Conservation (phyloP, 257 asterid species). For the Solanum okadae region DNA sequence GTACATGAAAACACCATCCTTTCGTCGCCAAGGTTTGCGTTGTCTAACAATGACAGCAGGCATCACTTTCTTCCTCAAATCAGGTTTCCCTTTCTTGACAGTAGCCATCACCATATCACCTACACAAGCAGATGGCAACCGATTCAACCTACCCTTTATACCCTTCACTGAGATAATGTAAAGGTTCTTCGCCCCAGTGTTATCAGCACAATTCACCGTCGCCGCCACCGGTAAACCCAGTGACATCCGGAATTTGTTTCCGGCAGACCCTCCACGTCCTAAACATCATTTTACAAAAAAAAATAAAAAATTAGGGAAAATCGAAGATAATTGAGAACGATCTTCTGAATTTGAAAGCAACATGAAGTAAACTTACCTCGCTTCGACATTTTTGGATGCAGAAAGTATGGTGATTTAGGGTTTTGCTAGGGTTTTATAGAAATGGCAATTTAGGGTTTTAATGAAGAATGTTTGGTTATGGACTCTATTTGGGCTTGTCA, state of each 20-base stretch:
- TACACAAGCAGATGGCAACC: slow-evolving; percentile 62
- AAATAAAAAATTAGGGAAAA: too few relatives aligned
- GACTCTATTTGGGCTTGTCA: background rate
- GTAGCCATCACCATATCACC: slow-evolving; percentile 75
- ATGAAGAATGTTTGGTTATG: background rate
- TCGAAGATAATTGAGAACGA: background rate
- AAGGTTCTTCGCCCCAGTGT: slow-evolving; percentile 44
- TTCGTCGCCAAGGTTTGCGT: slow-evolving; percentile 56
- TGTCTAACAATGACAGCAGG: slow-evolving; percentile 63
- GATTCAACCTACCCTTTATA: slow-evolving; percentile 49
- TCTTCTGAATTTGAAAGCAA: background rate
- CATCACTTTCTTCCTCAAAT: slow-evolving; percentile 58
- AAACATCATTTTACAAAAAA: background rate
- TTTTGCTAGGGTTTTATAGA: background rate
- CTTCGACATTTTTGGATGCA: slow-evolving; percentile 32
- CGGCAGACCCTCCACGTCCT: slow-evolving; percentile 67
- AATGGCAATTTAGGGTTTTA: background rate
- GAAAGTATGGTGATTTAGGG: background rate
- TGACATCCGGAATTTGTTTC: slow-evolving; percentile 59
- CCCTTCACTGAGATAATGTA: slow-evolving; percentile 57
- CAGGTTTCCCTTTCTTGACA: slow-evolving; percentile 69
- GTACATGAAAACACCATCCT: slow-evolving; percentile 62
- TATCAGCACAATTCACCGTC: slow-evolving; percentile 56
- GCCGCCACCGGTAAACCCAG: slow-evolving; percentile 67
- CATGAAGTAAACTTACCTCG: slow-evolving; percentile 15